Evolutionary conservation across 805 yeast species (phyloP).

Genomic region (Maudiozyma pseudohumilis): DNA sequence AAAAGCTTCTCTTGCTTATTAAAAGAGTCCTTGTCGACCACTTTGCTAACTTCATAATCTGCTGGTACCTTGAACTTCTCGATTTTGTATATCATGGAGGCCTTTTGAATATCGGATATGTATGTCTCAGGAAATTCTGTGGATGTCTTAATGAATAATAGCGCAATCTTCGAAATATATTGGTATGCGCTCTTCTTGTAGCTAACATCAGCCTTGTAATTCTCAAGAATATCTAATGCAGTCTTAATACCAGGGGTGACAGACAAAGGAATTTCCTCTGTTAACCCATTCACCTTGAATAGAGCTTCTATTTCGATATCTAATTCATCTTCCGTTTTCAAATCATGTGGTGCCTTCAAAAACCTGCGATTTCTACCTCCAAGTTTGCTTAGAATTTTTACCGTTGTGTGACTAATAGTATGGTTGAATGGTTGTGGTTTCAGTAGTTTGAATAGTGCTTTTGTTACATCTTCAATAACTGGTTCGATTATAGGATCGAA

Average conservation of each 20-base stretch:
- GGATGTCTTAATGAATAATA: slow-evolving; percentile 47
- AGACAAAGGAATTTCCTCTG: slow-evolving; percentile 54
- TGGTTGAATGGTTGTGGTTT: slow-evolving; percentile 91
- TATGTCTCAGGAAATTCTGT: slow-evolving; percentile 33
- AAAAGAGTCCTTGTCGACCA: slow-evolving; percentile 41
- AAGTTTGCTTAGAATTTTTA: slow-evolving; percentile 83
- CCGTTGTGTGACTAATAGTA: slow-evolving; percentile 89
- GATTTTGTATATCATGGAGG: slow-evolving; percentile 34
- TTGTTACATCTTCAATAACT: slow-evolving; percentile 87
- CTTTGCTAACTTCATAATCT: slow-evolving; percentile 31
- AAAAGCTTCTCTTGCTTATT: slow-evolving; percentile 57
- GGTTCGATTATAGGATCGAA: slow-evolving; percentile 97
- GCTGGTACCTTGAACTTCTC: slow-evolving; percentile 25
- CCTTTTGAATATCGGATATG: slow-evolving; percentile 37
- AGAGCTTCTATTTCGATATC: slow-evolving; percentile 63
- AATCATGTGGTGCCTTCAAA: slow-evolving; percentile 62
- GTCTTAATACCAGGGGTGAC: slow-evolving; percentile 75
- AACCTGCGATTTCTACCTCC: slow-evolving; percentile 94
- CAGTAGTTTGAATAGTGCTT: slow-evolving; percentile 82
- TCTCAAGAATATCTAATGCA: slow-evolving; percentile 67
- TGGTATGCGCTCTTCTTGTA: slow-evolving; percentile 72
- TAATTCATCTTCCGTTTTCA: slow-evolving; percentile 42
- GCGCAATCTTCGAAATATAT: slow-evolving; percentile 55
- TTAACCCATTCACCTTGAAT: slow-evolving; percentile 62
- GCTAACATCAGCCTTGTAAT: slow-evolving; percentile 44